phyloP scores from a whole-genome alignment of 768 basidiomycete genomes.

The Trametes cingulata region DNA sequence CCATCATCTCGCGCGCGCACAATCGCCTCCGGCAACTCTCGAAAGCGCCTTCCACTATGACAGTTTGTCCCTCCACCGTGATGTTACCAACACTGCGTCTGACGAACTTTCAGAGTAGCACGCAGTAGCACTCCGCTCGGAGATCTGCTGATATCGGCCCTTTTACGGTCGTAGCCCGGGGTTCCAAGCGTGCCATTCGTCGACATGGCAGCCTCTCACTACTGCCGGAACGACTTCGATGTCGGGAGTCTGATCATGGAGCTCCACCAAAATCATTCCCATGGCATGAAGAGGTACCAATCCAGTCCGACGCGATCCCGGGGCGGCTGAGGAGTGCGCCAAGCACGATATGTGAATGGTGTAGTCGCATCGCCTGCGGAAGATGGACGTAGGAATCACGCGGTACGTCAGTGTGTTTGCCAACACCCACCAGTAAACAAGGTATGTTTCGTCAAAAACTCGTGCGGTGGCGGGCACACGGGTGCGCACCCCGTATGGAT shows the following conservation, averaged over 20 bases:
- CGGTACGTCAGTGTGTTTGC: no score
- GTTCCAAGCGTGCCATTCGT: neutral
- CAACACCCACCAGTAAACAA: no score
- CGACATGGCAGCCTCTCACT: slow-evolving; percentile 14
- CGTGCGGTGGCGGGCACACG: neutral
- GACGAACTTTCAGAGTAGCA: neutral
- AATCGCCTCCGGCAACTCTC: neutral
- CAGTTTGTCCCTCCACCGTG: neutral
- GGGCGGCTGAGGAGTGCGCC: no score
- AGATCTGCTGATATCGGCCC: neutral
- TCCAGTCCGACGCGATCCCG: no score
- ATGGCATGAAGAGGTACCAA: neutral
- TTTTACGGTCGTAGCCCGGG: neutral
- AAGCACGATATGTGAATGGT: no score
- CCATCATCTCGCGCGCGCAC: neutral
- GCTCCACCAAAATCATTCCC: neutral
- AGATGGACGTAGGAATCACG: no score
- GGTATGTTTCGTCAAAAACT: neutral
- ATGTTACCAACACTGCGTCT: neutral
- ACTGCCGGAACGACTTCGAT: neutral
- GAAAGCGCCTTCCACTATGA: neutral
- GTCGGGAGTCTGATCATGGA: neutral
- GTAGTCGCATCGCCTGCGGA: no score
- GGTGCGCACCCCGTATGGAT: neutral
- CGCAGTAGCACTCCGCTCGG: neutral